Base-by-base conservation (phyloP, 768 basidiomycete species). In the Aureoboletus auriporus region DNA sequence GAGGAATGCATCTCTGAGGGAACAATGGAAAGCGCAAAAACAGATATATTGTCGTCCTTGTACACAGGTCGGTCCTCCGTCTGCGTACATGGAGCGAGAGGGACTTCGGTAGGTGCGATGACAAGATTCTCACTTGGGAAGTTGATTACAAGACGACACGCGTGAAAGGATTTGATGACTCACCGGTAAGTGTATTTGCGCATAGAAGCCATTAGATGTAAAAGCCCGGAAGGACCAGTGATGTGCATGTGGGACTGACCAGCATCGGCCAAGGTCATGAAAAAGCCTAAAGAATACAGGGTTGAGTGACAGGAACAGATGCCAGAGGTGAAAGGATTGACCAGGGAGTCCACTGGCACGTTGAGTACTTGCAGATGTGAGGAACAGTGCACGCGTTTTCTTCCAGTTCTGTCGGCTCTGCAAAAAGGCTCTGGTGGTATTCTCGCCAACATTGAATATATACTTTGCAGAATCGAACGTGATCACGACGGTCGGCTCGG, bases 361-460 rank as follows among this genome's bases (percentile, higher is more conserved):
- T 49, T 85, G 78, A 12, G 82, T 76, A 26, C 76, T 74, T 0
- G 82, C 69, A 37, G 81, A 77, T 1, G 84, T 87, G 53, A 93
- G 69, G 66, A 96, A 94, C 8, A 95, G 49, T 1, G 75, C 84
- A 33, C 74, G 76, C 5, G 86, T 73, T 55, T 80, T 86, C 61
- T 75, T 80, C 76, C 89, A 79, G 42, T 79, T 80, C 39, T 76
- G 70, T 53, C 70, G 72, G 50, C 80, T 80, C 68, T 93, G 86
- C 13, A 84, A 67, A 61, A 86, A 87, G 1, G 86, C 70, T 31
- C 94, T 73, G 37, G 82, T 83, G 2, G 86, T 82, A 50, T 86
- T 86, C 66, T 96, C 93, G 8, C 89, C 85, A 16, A 75, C 82
- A 66, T 93, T 93, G 75, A 97, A 92, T 34, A 94, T 75, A 57